Base-by-base conservation (phyloP, 2,329 filamentous ascomycete genomes). In the Apiospora aurea region DNA sequence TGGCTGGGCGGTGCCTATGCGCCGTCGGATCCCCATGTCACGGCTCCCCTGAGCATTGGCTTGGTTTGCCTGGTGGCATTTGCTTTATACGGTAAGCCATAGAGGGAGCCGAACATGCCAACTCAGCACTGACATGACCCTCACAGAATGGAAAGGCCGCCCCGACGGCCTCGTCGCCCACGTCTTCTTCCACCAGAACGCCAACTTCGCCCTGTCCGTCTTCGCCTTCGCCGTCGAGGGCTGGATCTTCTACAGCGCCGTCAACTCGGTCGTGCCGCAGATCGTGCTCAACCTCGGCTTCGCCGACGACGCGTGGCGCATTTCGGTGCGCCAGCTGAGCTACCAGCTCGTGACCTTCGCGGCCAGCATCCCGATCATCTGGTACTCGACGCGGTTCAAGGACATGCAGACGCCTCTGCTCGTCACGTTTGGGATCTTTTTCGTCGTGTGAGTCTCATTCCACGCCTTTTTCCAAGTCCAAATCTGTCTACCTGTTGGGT, bases 181-280 rank as follows among this genome's bases (percentile, higher is more conserved):
- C 75, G 83, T 88, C 47, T 89, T 89, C 81, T 89, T 89, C 79
- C 80, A 79, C 43, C 79, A 81, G 1, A 87, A 87, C 16, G 85
- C 84, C 16, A 90, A 90, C 76, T 89, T 90, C 75, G 84, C 82
- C 10, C 83, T 89, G 4, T 84, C 87, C 1, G 83, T 86, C 13
- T 88, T 89, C 76, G 87, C 87, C 4, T 89, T 89, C 73, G 85
- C 85, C 3, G 85, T 89, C 46, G 87, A 90, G 78, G 87, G 87
- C 18, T 90, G 87, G 87, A 87, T 89, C 71, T 89, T 88, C 76
- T 88, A 87, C 78, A 84, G 82, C 71, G 86, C 86, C 1, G 57
- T 88, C 72, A 87, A 87, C 77, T 83, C 83, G 29, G 79, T 87
- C 68, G 85, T 85, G 1, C 85, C 86, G 1, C 83, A 87, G 71